Base-by-base conservation (phyloP, 768 basidiomycete species). In the Pleurotus ostreatus region DNA sequence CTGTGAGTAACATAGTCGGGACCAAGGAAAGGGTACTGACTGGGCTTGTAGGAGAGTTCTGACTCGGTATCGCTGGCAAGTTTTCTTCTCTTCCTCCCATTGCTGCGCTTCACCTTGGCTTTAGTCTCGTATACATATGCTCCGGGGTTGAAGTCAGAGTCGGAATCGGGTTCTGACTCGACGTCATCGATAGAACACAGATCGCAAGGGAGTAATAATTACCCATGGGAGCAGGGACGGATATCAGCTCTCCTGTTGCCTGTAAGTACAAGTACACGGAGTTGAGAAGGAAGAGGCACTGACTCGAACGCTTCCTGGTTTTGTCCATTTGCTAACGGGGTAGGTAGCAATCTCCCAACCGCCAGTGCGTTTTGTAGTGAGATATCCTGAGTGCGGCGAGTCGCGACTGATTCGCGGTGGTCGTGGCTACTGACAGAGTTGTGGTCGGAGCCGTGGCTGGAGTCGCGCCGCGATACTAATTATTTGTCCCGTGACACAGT, bases 141-240 rank as follows among this genome's bases (percentile, higher is more conserved):
- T 1, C 77, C 77, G 2, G 78, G 70, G 23, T 70, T 72, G 60
- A 82, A 82, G 47, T 81, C 79, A 30, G 78, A 71, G 61, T 82
- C 80, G 0, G 78, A 77, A 61, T 81, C 79, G 2, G 65, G 59
- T 51, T 78, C 79, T 76, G 59, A 46, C 16, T 54, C 30, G 45
- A 9, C 11, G n/a, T 23, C 22, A 39, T 25, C 26, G 11, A 13
- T 30, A 30, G 15, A 38, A 7, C 26, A n/a, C 20, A 5, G 30
- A 9, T 34, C 30, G 16, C 12, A 30, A 18, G n/a, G 8, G 8
- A 16, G n/a, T 20, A n/a, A 39, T 34, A 65, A 65, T 30, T 38
- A 76, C 76, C 74, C 41, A 74, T 43, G 5, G 74, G 74, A 5
- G 69, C 69, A 20, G 74, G 64, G 15, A 72, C 70, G 8, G 73